phyloP scores from a whole-genome alignment of 441 rosid species.

The Brassica balearica region DNA sequence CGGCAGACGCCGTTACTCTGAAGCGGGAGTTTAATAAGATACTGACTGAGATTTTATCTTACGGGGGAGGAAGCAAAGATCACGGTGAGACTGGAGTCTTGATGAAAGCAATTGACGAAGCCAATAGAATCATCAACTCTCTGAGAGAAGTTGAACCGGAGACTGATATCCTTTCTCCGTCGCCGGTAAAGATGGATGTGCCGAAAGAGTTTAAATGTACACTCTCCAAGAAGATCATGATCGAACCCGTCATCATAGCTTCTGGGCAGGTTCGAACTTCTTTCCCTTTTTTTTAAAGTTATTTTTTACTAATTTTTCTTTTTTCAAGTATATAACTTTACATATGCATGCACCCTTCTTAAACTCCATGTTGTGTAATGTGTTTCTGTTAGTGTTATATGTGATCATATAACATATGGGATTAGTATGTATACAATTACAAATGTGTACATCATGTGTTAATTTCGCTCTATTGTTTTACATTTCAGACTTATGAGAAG shows the following conservation, averaged over 20 bases:
- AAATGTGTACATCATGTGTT: background rate
- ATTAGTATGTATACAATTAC: background rate
- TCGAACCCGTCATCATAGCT: slow-evolving; percentile 49
- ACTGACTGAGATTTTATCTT: slow-evolving; percentile 10
- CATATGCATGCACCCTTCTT: background rate
- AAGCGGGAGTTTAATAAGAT: slow-evolving; percentile 7
- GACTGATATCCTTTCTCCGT: background rate
- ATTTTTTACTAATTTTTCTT: background rate
- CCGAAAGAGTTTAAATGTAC: slow-evolving; percentile 44
- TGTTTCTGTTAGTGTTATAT: background rate
- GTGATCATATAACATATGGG: background rate
- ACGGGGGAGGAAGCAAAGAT: slow-evolving; percentile 16
- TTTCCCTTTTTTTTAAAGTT: too few relatives aligned
- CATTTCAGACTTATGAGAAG: slow-evolving; percentile 51
- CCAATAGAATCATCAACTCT: slow-evolving; percentile 40
- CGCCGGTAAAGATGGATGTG: slow-evolving; percentile 6
- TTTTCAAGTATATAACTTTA: background rate
- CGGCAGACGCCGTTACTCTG: slow-evolving; percentile 22
- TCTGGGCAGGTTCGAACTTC: slow-evolving; percentile 44
- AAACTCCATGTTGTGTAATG: slow-evolving; percentile 15
- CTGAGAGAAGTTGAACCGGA: slow-evolving; percentile 33
- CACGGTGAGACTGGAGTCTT: background rate
- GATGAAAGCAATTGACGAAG: slow-evolving; percentile 39
- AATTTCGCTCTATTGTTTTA: slow-evolving; percentile 6
- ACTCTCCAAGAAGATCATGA: slow-evolving; percentile 51